These are phyloP conservation scores for Tuber melanosporum DNA, from an alignment of 495 filamentous ascomycete species.

Conservation along the genomic window DNA sequence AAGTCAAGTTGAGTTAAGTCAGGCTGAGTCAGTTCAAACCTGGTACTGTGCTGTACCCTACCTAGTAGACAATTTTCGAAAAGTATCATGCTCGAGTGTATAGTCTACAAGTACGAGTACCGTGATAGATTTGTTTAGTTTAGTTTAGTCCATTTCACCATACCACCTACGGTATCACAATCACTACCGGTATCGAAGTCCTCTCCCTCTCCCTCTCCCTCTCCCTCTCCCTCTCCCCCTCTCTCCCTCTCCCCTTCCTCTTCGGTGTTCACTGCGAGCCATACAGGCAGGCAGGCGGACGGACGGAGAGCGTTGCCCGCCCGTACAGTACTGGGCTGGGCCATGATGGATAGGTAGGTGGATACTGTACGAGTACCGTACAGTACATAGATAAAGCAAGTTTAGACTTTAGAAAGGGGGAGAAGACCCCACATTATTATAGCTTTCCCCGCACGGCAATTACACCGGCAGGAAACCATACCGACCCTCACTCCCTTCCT, in stretches of 20 bases:
- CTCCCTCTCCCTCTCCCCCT: not conserved
- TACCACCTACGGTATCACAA: too few species aligned
- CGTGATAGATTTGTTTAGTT: too few species aligned
- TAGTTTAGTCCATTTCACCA: not conserved
- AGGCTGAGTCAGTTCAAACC: not conserved
- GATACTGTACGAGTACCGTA: too few species aligned
- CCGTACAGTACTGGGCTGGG: not conserved
- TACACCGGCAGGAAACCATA: not conserved
- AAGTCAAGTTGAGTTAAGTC: not conserved
- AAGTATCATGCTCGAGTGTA: not conserved
- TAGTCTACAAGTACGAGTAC: too few species aligned
- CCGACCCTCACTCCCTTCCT: not conserved
- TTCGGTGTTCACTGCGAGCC: not conserved
- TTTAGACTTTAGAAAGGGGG: not conserved
- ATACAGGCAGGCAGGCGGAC: not conserved
- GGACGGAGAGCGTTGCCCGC: too few species aligned
- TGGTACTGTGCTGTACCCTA: not conserved
- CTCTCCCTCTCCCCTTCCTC: not conserved
- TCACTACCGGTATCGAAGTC: not conserved
- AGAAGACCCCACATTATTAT: not conserved
- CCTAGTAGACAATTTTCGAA: not conserved
- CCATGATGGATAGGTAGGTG: not conserved
- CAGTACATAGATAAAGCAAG: too few species aligned
- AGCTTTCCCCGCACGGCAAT: not conserved
- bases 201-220: not conserved